Evolutionary conservation across 176 grass and related monocot species (phyloP), one percentile per base, ranked within the genome.

Genomic region (Dactylis glomerata): DNA sequence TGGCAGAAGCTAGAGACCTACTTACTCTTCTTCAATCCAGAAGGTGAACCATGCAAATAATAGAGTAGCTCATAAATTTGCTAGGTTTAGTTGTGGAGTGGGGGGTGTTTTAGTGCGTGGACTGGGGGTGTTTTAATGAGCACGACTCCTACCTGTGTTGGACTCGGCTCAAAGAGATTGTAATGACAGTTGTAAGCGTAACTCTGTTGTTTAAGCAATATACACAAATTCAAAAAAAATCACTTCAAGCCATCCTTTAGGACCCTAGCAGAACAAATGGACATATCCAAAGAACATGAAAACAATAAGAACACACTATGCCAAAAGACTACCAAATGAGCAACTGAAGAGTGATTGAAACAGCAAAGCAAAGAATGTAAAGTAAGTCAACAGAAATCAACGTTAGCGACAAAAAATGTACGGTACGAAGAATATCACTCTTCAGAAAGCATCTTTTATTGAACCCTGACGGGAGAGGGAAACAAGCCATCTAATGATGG

Each of bases 401-500:
- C 36, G 37, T 6, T 19, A 42, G 68, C 65, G 15, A 36, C 15
- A 0, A 23, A 46, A 46, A 50, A 58, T 65, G 73, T 22, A 64
- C 45, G 23, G 26, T 23, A 71, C 0, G 16, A 17, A 63, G 22
- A 31, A 68, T 47, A 86, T 9, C 32, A 57, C 17, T 36, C 59
- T 52, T 27, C 11, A 78, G 73, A 23, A 67, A 88, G 10, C 69
- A 42, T 85, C 0, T 78, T 28, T 6, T 77, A 89, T 94, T 91
- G 49, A 89, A 86, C 8, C 74, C 79, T 27, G 85, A 81, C 68
- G 31, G 58, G 54, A 40, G 22, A 46, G 28, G 55, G 75, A 44
- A 88, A 91, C 77, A 87, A 88, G 80, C 89, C 95, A 98, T 95
- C 76, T 74, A 75, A 65, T 6, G 73, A 90, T 78, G 31, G 84